Base-by-base conservation (phyloP, 345 rosid species). In the Pistacia integerrima region DNA sequence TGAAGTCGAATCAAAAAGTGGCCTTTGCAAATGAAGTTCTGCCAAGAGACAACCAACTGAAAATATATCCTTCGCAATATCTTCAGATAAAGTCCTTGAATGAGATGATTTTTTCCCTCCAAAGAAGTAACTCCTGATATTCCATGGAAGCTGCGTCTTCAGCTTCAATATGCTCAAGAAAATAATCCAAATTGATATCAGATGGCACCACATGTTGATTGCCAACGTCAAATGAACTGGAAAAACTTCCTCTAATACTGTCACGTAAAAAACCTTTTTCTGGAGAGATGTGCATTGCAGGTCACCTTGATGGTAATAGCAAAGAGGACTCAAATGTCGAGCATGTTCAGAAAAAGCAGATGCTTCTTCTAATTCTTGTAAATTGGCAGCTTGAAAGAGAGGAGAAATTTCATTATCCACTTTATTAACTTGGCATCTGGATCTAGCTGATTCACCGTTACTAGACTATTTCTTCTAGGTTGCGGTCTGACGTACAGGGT, bases 31-130 rank as follows among this genome's bases (percentile, higher is more conserved):
- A 87, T 85, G 86, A 67, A 92, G 93, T 81, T 94, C 98, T 65
- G 97, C 97, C 70, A 94, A 70, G 80, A 94, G 78, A 84, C 97
- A 91, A 76, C 97, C 98, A 59, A 92, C 36, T 71, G 97, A 89
- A 85, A 94, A 94, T 77, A 94, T 86, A 80, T 94, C 98, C 77
- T 79, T 81, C 22, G 91, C 90, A 81, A 78, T 70, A 73, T 79
- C 87, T 78, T 82, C 76, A 25, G 87, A 85, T 55, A 54, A 75
- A 66, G 54, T 72, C 80, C 78, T 82, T 54, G 75, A 79, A 69
- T 38, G 72, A 74, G 78, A 80, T 75, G 82, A 69, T 62, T 91
- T 87, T 87, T 80, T 90, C 83, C 87, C 83, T 86, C 98, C 98
- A 91, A 41, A 85, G 89, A 73, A 91, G 76, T 69, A 91, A 80